These are phyloP conservation scores for Aspergillus diversus DNA, from an alignment of 495 filamentous ascomycete species.

Conservation along the genomic window DNA sequence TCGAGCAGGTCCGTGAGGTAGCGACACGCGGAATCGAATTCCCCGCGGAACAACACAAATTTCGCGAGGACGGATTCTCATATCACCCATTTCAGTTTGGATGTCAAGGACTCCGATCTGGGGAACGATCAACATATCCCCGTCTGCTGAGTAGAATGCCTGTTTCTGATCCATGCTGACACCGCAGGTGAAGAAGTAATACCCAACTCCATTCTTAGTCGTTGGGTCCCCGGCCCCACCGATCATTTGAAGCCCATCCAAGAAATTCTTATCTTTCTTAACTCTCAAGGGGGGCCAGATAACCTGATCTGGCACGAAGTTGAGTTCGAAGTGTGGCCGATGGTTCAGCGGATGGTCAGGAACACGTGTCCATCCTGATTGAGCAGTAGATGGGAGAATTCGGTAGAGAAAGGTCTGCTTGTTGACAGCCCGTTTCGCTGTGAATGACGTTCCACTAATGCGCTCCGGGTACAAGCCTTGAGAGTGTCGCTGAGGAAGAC, in stretches of 20 bases:
- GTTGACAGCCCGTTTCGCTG: conserved; percentile 12
- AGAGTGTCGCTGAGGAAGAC: conserved; percentile 10
- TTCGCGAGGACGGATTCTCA: conserved; percentile 5
- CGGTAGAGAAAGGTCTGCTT: conserved; percentile 16
- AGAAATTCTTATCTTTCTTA: conserved; percentile 11
- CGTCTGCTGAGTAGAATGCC: conserved; percentile 13
- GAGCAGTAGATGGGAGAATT: conserved; percentile 13
- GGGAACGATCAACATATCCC: conserved; percentile 10
- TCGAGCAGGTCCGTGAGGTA: conserved; percentile 5
- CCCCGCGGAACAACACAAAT: conserved; percentile 12
- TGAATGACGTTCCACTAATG: conserved; percentile 14
- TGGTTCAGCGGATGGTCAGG: conserved; percentile 14
- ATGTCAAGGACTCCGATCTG: conserved; percentile 11
- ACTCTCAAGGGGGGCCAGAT: conserved; percentile 5
- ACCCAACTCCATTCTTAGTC: conserved; percentile 10
- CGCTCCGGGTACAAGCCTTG: conserved; percentile 13
- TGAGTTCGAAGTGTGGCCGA: conserved; percentile 9
- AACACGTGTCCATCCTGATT: conserved; percentile 7
- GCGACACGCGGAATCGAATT: conserved; percentile 5
- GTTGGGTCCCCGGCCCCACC: conserved; percentile 11
- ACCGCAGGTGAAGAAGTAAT: conserved; percentile 16
- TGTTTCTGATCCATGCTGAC: conserved; percentile 14
- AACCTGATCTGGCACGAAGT: conserved; percentile 9
- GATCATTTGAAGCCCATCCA: conserved; percentile 14
- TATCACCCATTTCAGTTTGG: conserved; percentile 12